Base-by-base conservation (phyloP, 1,284 basidiomycete genomes). In the Fomitopsis schrenkii region DNA sequence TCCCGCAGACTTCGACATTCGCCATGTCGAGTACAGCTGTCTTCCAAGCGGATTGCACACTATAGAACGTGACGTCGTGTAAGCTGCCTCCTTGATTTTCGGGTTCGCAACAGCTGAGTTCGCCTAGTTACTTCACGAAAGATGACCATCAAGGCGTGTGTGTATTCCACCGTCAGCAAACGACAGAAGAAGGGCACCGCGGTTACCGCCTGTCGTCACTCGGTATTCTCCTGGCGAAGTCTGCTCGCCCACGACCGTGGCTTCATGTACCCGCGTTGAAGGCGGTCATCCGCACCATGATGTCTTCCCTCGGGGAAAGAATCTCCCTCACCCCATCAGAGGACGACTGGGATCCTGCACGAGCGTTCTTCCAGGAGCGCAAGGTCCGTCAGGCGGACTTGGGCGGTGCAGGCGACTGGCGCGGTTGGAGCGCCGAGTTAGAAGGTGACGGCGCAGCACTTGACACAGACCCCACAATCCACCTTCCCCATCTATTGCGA, bases 31-130 rank as follows among this genome's bases (percentile, higher is more conserved):
- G 72, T 93, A 91, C 72, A 91, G 83, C 67, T 85, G 85, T 14
- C 79, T 93, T 26, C 91, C 91, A 0, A 91, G 88, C 64, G 91
- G 90, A 2, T 75, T 93, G n/a, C 91, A 93, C 72, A 77, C 87
- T 1, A 84, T 93, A 26, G 88, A 91, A 65, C 80, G 83, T 48
- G 91, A 93, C 68, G 84, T 90, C 36, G 82, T 93, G 88, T 92
- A 70, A 66, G 87, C 12, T 28, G 12, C 28, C 44, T 54, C 28
- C 41, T 22, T 60, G 8, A 41, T 53, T 40, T 55, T 53, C 30
- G 40, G 42, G 19, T 61, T 44, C 57, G 63, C 63, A 56, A 63
- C 26, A 46, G 50, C 41, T 38, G 28, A 28, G 15, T 36, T 17
- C 15, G 17, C 28, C 26, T 67, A 91, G 90, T 9, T 90, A 91